Evolutionary conservation across 495 filamentous ascomycete species (phyloP), one percentile per base, ranked within the genome.

Genomic region (Penicillium cinerascens): DNA sequence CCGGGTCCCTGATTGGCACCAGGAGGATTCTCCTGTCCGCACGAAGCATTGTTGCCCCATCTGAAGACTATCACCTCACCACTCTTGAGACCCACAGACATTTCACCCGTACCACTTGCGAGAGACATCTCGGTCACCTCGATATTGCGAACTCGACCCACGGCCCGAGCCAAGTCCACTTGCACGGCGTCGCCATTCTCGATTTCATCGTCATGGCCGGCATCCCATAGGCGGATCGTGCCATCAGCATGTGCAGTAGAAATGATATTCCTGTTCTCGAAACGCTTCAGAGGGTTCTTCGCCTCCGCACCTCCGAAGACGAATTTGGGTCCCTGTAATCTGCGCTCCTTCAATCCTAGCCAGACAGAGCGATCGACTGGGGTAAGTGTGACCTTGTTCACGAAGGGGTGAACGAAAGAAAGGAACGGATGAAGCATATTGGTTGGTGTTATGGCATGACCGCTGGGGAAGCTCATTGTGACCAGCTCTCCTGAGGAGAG

Each of bases 381-480:
- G 25, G 87, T 79, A 25, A 92, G 69, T 13, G 75, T 75, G 7
- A 87, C 77, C 43, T 81, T 81, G 41, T 82, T 88, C 49, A 93
- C 80, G 60, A 92, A 96, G 1, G 93, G 93, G 60, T 97, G 92
- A 21, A 93, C 84, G 39, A 95, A 87, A 0, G 84, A 84, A 36
- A 97, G 64, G 13, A 84, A 91, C 0, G 89, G 81, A 62, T 95
- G 91, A 7, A 97, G 78, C 70, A 95, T 86, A 59, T 96, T 93
- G 0, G 92, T 95, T 6, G 95, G 89, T 23, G 83, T 87, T 42
- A 98, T 90, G 3, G 92, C 87, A 65, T 91, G 85, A 15, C 95
- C 93, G 50, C 83, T 91, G 2, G 93, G 95, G 61, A 97, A 97
- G 59, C 85, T 91, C 66, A 97, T 68, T 0, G 91, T 95, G 45